Base-by-base conservation (phyloP, 2,329 filamentous ascomycete species). In the Aspergillus luchuensis region DNA sequence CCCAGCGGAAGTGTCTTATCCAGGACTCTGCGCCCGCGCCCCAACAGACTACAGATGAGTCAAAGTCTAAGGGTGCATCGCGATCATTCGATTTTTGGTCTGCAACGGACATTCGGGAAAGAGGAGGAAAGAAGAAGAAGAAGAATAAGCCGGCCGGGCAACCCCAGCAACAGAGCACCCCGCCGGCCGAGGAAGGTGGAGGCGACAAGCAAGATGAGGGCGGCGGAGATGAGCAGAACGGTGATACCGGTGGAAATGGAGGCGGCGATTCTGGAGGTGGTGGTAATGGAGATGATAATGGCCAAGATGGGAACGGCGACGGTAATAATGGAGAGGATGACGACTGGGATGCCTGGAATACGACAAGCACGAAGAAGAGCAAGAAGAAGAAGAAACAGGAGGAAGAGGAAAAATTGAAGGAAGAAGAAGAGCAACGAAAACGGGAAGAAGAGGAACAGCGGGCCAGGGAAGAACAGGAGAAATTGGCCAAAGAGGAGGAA, bases 271-370 rank as follows among this genome's bases (percentile, higher is more conserved):
- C 73, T 48, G 74, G 68, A 17, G 75, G 69, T 66, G 70, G 77
- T 70, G 67, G 65, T 48, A 69, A 62, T 36, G 71, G 70, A 47
- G 72, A 73, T 45, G 75, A 72, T 13, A 71, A 71, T 33, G 76
- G 69, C 15, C 74, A 69, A 25, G 75, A 70, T 38, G 73, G 67
- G 8, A 69, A 67, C 10, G 70, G 68, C 57, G 72, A 67, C 13
- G 76, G 68, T 21, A 69, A 69, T 25, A 71, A 63, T 41, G 76
- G 74, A 47, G 75, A 76, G 25, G 77, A 77, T 30, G 76, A 76
- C 33, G 33, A 36, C 33, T 79, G 79, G 59, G 73, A 74, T 45
- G 74, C 72, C 15, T 80, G 78, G 78, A 73, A 72, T 63, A 66
- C 67, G 21, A 67, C 65, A 17, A 63, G 69, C 30, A 68, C 65